A percentile compares a stretch with the other conserved stretches of the same genome.
phyloP scores from a whole-genome alignment of 176 grass and related monocot species.

The Alloteropsis semialata region DNA sequence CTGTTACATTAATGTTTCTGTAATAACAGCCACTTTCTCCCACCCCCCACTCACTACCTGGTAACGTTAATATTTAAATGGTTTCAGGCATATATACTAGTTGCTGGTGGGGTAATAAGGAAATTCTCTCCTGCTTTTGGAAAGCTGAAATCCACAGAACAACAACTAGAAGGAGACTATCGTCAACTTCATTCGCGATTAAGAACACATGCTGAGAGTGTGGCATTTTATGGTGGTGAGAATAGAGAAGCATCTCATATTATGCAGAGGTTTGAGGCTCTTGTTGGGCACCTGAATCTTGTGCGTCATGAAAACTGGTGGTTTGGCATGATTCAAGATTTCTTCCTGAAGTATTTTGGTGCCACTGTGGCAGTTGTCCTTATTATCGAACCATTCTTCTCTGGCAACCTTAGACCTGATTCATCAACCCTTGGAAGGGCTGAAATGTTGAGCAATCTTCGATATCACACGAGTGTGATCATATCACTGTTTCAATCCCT shows the following conservation, averaged over 20 bases:
- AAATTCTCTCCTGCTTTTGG: conserved; percentile 98
- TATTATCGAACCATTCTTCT: conserved; percentile 98
- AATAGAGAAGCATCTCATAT: conserved; percentile 88
- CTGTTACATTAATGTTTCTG: background rate
- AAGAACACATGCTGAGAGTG: conserved; percentile 97
- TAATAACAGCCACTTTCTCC: background rate
- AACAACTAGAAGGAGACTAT: conserved; percentile 95
- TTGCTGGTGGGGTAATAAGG: conserved; percentile 73
- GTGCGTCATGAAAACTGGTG: conserved; percentile 97
- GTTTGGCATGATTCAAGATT: conserved; percentile 99
- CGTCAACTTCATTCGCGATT: conserved; percentile 95
- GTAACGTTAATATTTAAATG: conserved; percentile 1
- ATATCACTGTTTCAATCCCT: conserved; percentile 97
- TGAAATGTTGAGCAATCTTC: conserved; percentile 98
- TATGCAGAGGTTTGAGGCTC: conserved; percentile 69
- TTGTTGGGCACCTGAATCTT: conserved; percentile 79
- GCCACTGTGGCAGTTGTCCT: conserved; percentile 94
- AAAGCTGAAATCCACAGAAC: conserved; percentile 91
- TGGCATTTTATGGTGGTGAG: conserved; percentile 98
- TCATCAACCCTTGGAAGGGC: conserved; percentile 92
- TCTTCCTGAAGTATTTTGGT: conserved; percentile 95
- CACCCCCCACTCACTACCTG: background rate
- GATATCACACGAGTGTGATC: conserved; percentile 97
- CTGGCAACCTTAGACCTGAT: conserved; percentile 91
- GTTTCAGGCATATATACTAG: conserved; percentile 92